Evolutionary conservation across 2,329 filamentous ascomycete species (phyloP).

Genomic region (Penicillium digitatum): DNA sequence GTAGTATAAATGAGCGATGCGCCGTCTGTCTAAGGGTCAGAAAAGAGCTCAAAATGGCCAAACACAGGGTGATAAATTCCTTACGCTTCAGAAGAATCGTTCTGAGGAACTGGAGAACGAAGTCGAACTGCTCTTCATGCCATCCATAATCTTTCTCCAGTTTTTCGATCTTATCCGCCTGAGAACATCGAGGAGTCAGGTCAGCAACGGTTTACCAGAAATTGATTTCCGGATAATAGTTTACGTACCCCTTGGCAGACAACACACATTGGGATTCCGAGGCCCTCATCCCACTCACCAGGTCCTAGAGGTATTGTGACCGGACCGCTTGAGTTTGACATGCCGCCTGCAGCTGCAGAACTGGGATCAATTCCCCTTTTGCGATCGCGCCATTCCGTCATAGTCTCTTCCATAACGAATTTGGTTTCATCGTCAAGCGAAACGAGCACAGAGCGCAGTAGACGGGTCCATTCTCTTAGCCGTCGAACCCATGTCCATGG

Average conservation of each 20-base stretch:
- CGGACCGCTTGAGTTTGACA: slow-evolving; percentile 61
- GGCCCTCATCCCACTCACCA: slow-evolving; percentile 87
- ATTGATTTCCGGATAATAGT: background rate
- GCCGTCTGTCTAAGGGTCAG: slow-evolving; percentile 56
- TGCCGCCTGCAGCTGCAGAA: slow-evolving; percentile 52
- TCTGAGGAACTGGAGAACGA: slow-evolving; percentile 86
- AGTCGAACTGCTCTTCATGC: slow-evolving; percentile 96
- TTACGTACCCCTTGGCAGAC: slow-evolving; percentile 85
- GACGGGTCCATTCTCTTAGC: slow-evolving; percentile 80
- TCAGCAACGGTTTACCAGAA: slow-evolving; percentile 19
- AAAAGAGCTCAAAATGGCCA: background rate
- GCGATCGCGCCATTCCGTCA: slow-evolving; percentile 72
- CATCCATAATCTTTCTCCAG: slow-evolving; percentile 86
- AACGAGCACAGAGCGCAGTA: slow-evolving; percentile 72
- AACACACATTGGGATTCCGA: slow-evolving; percentile 83
- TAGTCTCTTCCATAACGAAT: slow-evolving; percentile 80
- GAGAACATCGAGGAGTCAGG: background rate
- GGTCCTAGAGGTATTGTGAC: slow-evolving; percentile 74
- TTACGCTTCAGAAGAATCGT: slow-evolving; percentile 82
- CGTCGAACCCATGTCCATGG: slow-evolving; percentile 91
- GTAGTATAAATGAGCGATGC: slow-evolving; percentile 82
- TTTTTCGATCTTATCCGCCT: slow-evolving; percentile 85
- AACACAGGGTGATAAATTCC: slow-evolving; percentile 32
- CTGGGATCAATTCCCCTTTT: slow-evolving; percentile 60
- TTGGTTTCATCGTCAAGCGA: slow-evolving; percentile 73